Conservation (phyloP, 768 basidiomycete species). For the Suillus discolor region DNA sequence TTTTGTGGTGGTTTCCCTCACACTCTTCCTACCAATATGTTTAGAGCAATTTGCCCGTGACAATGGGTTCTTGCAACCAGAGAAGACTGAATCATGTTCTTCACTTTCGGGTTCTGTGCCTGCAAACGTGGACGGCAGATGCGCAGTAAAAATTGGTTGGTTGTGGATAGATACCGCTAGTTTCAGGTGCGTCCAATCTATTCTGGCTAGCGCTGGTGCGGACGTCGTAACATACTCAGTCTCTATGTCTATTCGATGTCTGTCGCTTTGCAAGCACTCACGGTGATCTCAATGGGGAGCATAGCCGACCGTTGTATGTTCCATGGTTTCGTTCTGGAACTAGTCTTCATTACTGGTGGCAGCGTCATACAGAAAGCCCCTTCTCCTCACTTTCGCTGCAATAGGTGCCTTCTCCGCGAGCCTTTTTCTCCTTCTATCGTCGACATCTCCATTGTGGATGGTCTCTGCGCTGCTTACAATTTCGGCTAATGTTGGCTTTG, state of each 20-base stretch:
- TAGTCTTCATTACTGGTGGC: conserved; percentile 18
- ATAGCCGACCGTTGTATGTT: conserved; percentile 87
- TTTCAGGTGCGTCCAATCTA: conserved; percentile 62
- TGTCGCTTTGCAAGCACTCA: conserved; percentile 89
- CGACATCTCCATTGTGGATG: conserved; percentile 69
- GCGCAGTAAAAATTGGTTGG: conserved; percentile 83
- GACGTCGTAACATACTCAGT: conserved; percentile 39
- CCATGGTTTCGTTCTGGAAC: neutral
- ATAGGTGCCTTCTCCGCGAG: conserved; percentile 70
- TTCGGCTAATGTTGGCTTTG: conserved; percentile 83
- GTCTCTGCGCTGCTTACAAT: conserved; percentile 71
- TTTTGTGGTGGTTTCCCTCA: conserved; percentile 80
- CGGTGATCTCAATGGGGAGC: conserved; percentile 91
- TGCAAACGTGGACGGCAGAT: conserved; percentile 48
- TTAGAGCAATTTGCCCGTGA: conserved; percentile 89
- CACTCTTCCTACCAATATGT: conserved; percentile 81
- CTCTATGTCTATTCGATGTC: conserved; percentile 88
- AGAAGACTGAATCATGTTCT: conserved; percentile 60
- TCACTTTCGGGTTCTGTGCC: conserved; percentile 16
- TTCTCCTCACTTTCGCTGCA: conserved; percentile 75
- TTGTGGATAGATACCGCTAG: conserved; percentile 90
- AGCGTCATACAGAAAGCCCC: conserved; percentile 72
- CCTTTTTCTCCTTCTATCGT: conserved; percentile 73
- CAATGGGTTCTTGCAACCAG: conserved; percentile 79
- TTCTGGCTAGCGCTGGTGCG: neutral